A percentile compares a stretch with the other conserved stretches of the same genome.
Evolutionary conservation across 441 rosid species (phyloP).

Genomic region (Populus hybrid): DNA sequence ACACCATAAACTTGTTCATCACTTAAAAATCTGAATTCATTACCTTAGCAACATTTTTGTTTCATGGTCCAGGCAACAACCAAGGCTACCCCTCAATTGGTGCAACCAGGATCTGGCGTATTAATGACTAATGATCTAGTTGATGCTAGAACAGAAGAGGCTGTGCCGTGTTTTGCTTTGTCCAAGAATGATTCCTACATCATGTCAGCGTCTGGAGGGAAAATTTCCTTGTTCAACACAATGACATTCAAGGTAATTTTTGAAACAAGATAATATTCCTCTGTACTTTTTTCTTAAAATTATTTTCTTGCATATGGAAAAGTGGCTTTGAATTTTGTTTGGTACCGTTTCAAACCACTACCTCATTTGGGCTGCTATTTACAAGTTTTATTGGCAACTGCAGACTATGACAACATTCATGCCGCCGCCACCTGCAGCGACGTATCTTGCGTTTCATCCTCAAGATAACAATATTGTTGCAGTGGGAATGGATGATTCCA

Average conservation of each 20-base stretch:
- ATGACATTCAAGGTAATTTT: conserved; percentile 48
- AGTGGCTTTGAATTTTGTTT: background rate
- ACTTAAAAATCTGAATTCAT: conserved; percentile 7
- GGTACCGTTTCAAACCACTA: background rate
- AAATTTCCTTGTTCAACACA: conserved; percentile 54
- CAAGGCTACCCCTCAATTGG: conserved; percentile 35
- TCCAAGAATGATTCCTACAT: conserved; percentile 64
- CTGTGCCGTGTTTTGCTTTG: conserved; percentile 54
- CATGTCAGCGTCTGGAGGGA: conserved; percentile 68
- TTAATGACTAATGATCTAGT: conserved; percentile 48
- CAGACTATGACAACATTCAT: conserved; percentile 48
- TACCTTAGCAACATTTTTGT: background rate
- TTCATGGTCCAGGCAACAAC: conserved; percentile 45
- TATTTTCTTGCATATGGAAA: background rate
- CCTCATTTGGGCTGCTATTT: conserved; percentile 11
- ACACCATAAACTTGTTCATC: background rate
- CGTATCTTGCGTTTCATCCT: conserved; percentile 61
- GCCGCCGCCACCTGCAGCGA: conserved; percentile 53
- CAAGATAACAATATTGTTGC: conserved; percentile 61
- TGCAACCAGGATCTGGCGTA: conserved; percentile 44
- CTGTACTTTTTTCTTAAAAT: background rate
- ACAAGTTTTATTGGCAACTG: conserved; percentile 13
- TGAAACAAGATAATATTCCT: background rate
- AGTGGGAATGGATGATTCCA: conserved; percentile 58
- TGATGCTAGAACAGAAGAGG: conserved; percentile 31